Conservation (phyloP, 768 basidiomycete genomes). For the Russula foetens region DNA sequence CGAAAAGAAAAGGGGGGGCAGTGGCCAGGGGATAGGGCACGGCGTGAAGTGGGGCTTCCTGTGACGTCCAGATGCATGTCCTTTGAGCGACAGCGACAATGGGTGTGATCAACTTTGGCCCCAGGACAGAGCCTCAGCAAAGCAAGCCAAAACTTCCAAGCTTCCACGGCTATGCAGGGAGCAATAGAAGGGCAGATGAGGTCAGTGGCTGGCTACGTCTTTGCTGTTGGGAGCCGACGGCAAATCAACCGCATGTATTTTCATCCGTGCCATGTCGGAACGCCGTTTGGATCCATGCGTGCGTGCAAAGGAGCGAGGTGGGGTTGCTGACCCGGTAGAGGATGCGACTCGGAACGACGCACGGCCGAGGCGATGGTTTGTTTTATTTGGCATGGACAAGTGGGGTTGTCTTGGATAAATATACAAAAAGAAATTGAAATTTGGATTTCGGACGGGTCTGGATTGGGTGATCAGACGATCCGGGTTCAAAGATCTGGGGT, state of each 20-base stretch:
- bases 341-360: not conserved
- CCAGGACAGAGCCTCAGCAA: not conserved
- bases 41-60: too few relatives aligned
- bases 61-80: not conserved
- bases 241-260: not conserved
- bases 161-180: not conserved
- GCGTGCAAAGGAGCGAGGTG: not conserved
- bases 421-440: not conserved
- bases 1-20: too few relatives aligned
- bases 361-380: not conserved
- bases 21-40: too few relatives aligned
- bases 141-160: not conserved
- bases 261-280: not conserved
- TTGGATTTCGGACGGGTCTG: not conserved
- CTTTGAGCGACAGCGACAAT: too few relatives aligned
- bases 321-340: not conserved
- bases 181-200: slow-evolving; percentile 2
- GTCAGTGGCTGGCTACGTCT: not conserved
- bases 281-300: not conserved
- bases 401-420: not conserved
- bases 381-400: not conserved
- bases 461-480: slow-evolving; percentile 10
- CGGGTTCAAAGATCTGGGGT: slow-evolving; percentile 16
- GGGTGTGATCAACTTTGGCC: not conserved
- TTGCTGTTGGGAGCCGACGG: not conserved